phyloP scores from a whole-genome alignment of 2,329 filamentous ascomycete species.

The Sphaerostilbella broomeana region DNA sequence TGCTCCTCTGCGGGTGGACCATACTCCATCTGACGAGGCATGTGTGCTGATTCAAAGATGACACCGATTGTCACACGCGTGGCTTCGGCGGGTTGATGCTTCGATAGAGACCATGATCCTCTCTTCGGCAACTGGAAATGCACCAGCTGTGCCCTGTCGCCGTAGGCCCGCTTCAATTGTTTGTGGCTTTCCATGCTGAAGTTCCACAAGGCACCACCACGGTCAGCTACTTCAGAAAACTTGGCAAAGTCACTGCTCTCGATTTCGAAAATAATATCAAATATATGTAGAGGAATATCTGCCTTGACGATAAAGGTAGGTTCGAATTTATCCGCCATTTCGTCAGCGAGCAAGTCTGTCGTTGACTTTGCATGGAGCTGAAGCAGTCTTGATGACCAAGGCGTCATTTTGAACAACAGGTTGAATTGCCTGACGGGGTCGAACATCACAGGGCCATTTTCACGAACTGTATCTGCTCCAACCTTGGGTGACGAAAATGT shows the following conservation, averaged over 20 bases:
- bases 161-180: constrained; percentile 63
- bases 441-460: constrained; percentile 63
- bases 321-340: constrained; percentile 72
- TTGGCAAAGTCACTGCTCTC: constrained; percentile 25
- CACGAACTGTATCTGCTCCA: constrained; percentile 31
- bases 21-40: constrained; percentile 73
- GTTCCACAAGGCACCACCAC: constrained; percentile 37
- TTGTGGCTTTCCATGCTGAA: constrained; percentile 55
- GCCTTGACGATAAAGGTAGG: constrained; percentile 68
- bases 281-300: constrained; percentile 48
- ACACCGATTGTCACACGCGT: constrained; percentile 57
- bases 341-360: constrained; percentile 67
- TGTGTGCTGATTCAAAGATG: constrained; percentile 65
- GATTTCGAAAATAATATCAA: constrained; percentile 41
- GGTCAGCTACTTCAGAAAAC: constrained; percentile 28
- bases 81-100: constrained; percentile 15
- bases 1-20: constrained; percentile 83
- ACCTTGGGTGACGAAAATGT: constrained; percentile 35
- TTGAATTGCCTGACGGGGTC: constrained; percentile 72
- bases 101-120: constrained; percentile 25
- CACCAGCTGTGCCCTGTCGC: constrained; percentile 65
- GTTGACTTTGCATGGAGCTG: constrained; percentile 69
- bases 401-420: constrained; percentile 81
- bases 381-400: constrained; percentile 72
- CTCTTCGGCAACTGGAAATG: constrained; percentile 42